phyloP scores from a whole-genome alignment of 805 yeast genomes.

The Isabelozyma heimii region DNA sequence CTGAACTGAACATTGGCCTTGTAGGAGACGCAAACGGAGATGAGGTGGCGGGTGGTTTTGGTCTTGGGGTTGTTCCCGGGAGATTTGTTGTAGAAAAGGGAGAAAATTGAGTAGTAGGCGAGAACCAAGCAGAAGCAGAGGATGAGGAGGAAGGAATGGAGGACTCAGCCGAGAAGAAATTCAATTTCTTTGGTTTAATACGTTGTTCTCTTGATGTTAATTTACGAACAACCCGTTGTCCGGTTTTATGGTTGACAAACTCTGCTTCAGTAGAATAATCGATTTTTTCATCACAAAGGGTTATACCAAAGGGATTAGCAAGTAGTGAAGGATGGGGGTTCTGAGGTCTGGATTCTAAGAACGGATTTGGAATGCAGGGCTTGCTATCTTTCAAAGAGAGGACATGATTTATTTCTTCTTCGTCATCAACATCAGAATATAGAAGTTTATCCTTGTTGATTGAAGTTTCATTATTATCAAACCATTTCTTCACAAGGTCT shows the following conservation, averaged over 20 bases:
- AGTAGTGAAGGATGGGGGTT: neutral
- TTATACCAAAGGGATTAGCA: conserved; percentile 1
- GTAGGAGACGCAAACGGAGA: neutral
- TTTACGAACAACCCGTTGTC: conserved; percentile 27
- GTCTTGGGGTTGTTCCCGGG: conserved; percentile 1
- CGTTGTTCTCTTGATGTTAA: conserved; percentile 27
- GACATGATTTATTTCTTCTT: conserved; percentile 8
- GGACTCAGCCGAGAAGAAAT: conserved; percentile 12
- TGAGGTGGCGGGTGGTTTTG: neutral
- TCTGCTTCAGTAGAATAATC: conserved; percentile 39
- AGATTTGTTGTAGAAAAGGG: neutral
- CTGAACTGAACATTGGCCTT: neutral
- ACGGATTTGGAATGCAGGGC: neutral
- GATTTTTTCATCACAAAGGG: conserved; percentile 10
- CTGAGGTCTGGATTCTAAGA: neutral
- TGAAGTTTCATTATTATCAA: conserved; percentile 8
- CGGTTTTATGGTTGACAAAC: conserved; percentile 40
- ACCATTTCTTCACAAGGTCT: conserved; percentile 24
- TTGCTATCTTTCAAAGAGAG: neutral
- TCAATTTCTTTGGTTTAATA: conserved; percentile 38
- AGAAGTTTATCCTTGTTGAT: neutral
- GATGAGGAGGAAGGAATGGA: neutral
- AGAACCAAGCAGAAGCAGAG: neutral
- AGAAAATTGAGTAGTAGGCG: neutral
- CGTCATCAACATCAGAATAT: conserved; percentile 12